Base-by-base conservation (phyloP, 2,329 filamentous ascomycete species). In the Leptoxyphium fumago region DNA sequence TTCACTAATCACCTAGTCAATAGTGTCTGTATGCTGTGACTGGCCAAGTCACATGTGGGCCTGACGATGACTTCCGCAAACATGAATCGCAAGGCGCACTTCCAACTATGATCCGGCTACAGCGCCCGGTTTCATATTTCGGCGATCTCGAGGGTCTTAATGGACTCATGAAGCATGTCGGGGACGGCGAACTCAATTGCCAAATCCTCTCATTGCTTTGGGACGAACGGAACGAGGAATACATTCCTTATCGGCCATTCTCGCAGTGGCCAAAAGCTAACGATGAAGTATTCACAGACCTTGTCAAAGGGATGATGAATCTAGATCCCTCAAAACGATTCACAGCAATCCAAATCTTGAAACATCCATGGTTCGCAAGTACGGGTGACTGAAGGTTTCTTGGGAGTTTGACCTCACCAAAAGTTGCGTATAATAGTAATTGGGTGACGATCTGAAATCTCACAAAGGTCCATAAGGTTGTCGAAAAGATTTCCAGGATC, bases 121-220 rank as follows among this genome's bases (percentile, higher is more conserved):
- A 57, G 42, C 51, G 57, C n/a, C 55, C 56, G 41, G 36, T 59
- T 8, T 60, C 55, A 7, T 60, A 59, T 43, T 61, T 62, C 46
- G 49, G 47, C 11, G 46, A 57, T 15, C 39, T 34, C 30, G 52
- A 59, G 34, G 47, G 52, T 32, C 43, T 60, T 1, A 48, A 57
- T 40, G 53, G 57, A 6, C 50, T 64, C 2, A 56, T 62, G 43
- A 57, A 41, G 47, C 57, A 64, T 45, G 46, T 66, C 46, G 50
- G 52, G 5, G 55, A 64, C 41, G 52, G 61, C 21, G 55, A 61
- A 47, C 11, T 50, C 3, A 61, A 54, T 45, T 55, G 51, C 43
- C 45, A 58, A 42, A 29, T 61, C 29, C 50, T 64, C 11, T 39
- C 36, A 9, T 21, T 44, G 36, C 40, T 49, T 2, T 47, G 43